Conservation (phyloP, 192 early-diverging fungal genomes). For the Coemansia javaensis region DNA sequence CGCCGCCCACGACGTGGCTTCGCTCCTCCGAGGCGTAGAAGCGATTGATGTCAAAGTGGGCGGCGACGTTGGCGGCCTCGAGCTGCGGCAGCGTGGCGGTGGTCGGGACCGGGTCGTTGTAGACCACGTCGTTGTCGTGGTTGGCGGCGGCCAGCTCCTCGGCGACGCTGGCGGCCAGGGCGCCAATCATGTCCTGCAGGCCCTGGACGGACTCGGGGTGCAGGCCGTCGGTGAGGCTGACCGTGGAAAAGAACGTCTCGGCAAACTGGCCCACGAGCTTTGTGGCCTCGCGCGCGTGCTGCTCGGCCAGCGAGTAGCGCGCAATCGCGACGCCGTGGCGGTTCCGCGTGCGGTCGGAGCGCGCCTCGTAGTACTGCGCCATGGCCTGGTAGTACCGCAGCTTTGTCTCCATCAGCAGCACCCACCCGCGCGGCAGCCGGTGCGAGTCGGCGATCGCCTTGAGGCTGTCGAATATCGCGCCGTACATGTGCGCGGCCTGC, state of each 20-base stretch:
- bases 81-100: slow-evolving; percentile 72
- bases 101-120: slow-evolving; percentile 81
- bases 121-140: slow-evolving; percentile 95
- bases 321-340: slow-evolving; percentile 83
- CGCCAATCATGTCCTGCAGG: slow-evolving; percentile 70
- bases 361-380: slow-evolving; percentile 79
- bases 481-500: slow-evolving; percentile 73
- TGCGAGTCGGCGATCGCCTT: slow-evolving; percentile 58
- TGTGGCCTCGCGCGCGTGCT: slow-evolving; percentile 77
- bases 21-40: slow-evolving; percentile 64
- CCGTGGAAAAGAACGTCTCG: slow-evolving; percentile 60
- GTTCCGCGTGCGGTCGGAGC: slow-evolving; percentile 59
- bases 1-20: slow-evolving; percentile 79
- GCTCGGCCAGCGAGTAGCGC: slow-evolving; percentile 72
- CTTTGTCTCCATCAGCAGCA: slow-evolving; percentile 83
- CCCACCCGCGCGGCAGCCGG: slow-evolving; percentile 78
- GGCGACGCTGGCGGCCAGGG: slow-evolving; percentile 56
- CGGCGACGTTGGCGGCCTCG: slow-evolving; percentile 52
- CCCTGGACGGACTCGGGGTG: slow-evolving; percentile 63
- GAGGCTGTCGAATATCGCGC: slow-evolving; percentile 68
- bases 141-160: slow-evolving; percentile 67
- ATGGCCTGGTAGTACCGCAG: slow-evolving; percentile 80
- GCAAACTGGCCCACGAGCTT: slow-evolving; percentile 60
- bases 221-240: slow-evolving; percentile 56
- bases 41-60: slow-evolving; percentile 78